phyloP scores from a whole-genome alignment of 495 filamentous ascomycete genomes.

The Chaetomidium leptoderma region DNA sequence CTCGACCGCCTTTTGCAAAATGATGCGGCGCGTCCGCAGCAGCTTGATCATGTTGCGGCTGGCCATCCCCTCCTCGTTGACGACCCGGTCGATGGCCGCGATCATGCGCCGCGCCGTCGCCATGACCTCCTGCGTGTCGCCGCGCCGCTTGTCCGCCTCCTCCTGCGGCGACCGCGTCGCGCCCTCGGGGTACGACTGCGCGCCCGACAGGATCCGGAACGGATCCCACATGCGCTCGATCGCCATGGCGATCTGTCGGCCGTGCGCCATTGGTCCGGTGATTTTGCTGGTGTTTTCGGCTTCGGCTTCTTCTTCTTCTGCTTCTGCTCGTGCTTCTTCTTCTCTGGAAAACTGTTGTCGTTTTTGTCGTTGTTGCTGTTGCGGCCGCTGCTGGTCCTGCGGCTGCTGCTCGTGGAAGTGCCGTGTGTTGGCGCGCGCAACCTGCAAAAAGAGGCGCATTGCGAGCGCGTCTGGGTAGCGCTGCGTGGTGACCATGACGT shows the following conservation, averaged over 20 bases:
- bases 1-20: constrained; percentile 32
- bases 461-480: constrained; percentile 41
- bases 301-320: too few species aligned
- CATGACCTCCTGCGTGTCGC: constrained; percentile 32
- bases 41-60: constrained; percentile 13
- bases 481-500: constrained; percentile 48
- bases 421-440: constrained; percentile 33
- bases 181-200: constrained; percentile 21
- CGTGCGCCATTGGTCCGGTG: constrained; percentile 28
- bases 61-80: constrained; percentile 22
- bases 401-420: constrained; percentile 13
- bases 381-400: not conserved
- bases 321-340: too few species aligned
- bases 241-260: constrained; percentile 34
- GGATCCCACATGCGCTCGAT: constrained; percentile 40
- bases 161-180: constrained; percentile 21
- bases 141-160: constrained; percentile 6
- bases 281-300: constrained; percentile 4
- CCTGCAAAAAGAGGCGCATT: constrained; percentile 40
- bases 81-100: constrained; percentile 35
- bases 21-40: constrained; percentile 26
- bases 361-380: not conserved
- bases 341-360: too few species aligned
- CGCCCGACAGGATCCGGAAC: constrained; percentile 28
- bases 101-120: constrained; percentile 42